Base-by-base conservation (phyloP, 208 protist genomes). In the Leishmania aethiopica region DNA sequence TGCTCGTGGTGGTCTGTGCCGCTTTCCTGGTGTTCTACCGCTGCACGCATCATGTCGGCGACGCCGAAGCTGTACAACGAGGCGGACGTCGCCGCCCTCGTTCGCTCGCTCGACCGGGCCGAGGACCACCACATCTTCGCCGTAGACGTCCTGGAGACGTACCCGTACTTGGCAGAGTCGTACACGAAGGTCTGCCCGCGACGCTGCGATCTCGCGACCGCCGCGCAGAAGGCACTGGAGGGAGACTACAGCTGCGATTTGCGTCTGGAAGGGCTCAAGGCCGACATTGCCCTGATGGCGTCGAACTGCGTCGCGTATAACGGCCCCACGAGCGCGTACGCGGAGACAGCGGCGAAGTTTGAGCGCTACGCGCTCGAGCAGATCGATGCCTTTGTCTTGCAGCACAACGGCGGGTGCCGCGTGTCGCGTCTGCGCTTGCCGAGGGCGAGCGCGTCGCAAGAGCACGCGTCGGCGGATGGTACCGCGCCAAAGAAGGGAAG, bases 221-320 rank as follows among this genome's bases (percentile, higher is more conserved):
- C 93, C 10, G 85, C 90, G 17, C 77, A 88, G 64, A 89, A 91
- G 40, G 95, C 95, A 1, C 79, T 87, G 40, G 84, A 87, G 6
- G 92, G 91, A 17, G 87, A 70, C 25, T 98, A 98, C 87, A 85
- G 87, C 42, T 80, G 85, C 74, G 92, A 96, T 49, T 84, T 86
- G 32, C 88, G 81, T 47, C 83, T 98, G 32, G 81, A 81, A 17
- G 70, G 62, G 19, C 89, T 98, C 59, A 83, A 83, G 62, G 88
- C 79, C 17, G 95, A 98, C 77, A 82, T 98, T 42, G 66, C 86
- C 62, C 80, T 98, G 67, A 98, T 98, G 92, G 95, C 92, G 11
- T 90, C 82, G 70, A 98, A 98, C 88, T 98, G 95, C 72, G 80
- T 95, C 47, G 88, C 87, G 0, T 98, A 93, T 77, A 98, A 98